Evolutionary conservation across 768 basidiomycete genomes (phyloP), one percentile per base, ranked within the genome.

Genomic region (Lactifluus subvellereus): DNA sequence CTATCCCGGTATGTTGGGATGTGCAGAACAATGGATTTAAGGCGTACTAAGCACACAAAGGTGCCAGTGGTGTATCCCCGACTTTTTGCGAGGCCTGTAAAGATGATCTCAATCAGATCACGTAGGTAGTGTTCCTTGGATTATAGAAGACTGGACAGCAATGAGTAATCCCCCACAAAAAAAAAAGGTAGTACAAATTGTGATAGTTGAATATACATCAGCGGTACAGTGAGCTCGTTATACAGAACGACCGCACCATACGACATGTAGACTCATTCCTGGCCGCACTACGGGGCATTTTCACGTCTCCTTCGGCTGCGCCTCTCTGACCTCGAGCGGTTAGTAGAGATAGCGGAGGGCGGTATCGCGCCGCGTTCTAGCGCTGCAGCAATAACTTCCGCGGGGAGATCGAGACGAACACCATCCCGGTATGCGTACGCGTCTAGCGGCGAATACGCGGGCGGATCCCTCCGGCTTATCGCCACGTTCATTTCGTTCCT

Each of bases 401-500:
- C 91, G 30, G 94, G 94, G 38, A 97, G 78, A 74, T 97, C 92
- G 53, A 95, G 86, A 56, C 91, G 90, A n/a, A 96, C 91, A 35
- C 94, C 94, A 47, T 92, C 93, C 56, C 85, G 78, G 69, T 92
- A 91, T 30, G 84, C 81, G 68, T 79, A 89, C n/a, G 90, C 86
- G 71, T 93, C 91, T 70, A 93, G 74, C n/a, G 91, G 91, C 6
- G 91, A 91, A 75, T 94, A 94, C 18, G 88, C 89, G 30, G 92
- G 92, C 22, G 91, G 91, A 65, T 89, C 87, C 60, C 83, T 80
- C 68, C 85, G 79, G 62, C 76, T 76, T 51, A 84, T 58, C 27
- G 77, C 69, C 30, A 74, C 70, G 59, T 73, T 64, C 67, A 75
- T 70, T 68, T 77, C 68, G 61, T 60, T 62, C 32, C 60, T 62